Conservation (phyloP, 495 filamentous ascomycete species). For the Bombardia bombarda region DNA sequence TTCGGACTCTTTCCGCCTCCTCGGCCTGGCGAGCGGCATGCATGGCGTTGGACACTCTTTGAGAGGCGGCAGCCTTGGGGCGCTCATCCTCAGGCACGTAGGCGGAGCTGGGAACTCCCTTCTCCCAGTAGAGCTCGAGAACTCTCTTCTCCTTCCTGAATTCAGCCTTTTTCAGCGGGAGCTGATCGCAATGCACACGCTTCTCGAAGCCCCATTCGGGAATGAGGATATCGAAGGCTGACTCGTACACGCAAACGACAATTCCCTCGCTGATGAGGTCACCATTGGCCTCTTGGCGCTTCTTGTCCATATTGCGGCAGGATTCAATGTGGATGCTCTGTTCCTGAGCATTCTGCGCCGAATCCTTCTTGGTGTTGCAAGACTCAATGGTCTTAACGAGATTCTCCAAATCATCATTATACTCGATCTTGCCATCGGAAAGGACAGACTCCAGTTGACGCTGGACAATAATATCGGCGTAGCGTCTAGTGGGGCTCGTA, state of each 20-base stretch:
- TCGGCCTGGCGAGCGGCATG: slow-evolving; percentile 73
- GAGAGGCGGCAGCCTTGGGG: slow-evolving; percentile 64
- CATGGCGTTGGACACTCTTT: slow-evolving; percentile 62
- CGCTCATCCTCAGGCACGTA: slow-evolving; percentile 97
- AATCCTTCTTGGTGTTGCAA: slow-evolving; percentile 99
- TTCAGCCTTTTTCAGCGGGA: slow-evolving; percentile 96
- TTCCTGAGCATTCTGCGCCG: slow-evolving; percentile 92
- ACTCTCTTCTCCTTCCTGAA: slow-evolving; percentile 91
- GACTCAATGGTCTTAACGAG: slow-evolving; percentile 88
- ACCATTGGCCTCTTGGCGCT: slow-evolving; percentile 72
- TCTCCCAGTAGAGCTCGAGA: slow-evolving; percentile 98
- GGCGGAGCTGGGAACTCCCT: slow-evolving; percentile 91
- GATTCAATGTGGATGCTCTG: slow-evolving; percentile 98
- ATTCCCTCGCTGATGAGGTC: slow-evolving; percentile 96
- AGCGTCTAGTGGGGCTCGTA: slow-evolving; percentile 90
- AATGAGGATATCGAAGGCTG: slow-evolving; percentile 95
- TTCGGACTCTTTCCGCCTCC: slow-evolving; percentile 65
- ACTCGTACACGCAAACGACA: slow-evolving; percentile 96
- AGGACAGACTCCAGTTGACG: slow-evolving; percentile 86
- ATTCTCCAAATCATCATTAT: slow-evolving; percentile 79
- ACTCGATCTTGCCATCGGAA: slow-evolving; percentile 75
- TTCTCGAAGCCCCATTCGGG: slow-evolving; percentile 99
- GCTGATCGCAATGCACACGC: slow-evolving; percentile 96
- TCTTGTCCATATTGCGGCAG: slow-evolving; percentile 88
- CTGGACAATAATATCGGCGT: slow-evolving; percentile 91